These are phyloP conservation scores for Rhizopus arrhizus DNA, from an alignment of 371 early-diverging fungal genomes.

Conservation along the genomic window DNA sequence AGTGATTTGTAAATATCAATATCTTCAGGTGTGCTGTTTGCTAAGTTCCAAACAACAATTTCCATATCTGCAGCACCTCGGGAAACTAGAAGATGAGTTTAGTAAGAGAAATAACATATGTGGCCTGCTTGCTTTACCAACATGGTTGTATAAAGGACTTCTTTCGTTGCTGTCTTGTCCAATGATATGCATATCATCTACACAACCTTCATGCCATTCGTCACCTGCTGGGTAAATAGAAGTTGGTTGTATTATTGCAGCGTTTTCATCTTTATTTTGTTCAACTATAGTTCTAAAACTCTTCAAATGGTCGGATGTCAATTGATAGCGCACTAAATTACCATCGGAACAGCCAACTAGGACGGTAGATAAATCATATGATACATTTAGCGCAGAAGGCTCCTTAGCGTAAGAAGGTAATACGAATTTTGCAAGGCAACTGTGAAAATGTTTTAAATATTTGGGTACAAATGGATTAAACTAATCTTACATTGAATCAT, in stretches of 20 bases:
- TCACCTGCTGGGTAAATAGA: slow-evolving; percentile 49
- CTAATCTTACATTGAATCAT: slow-evolving; percentile 33
- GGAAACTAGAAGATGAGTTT: not conserved
- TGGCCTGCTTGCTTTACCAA: slow-evolving; percentile 12
- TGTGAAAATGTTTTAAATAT: not conserved
- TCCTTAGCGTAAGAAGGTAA: slow-evolving; percentile 22
- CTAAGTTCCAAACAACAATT: slow-evolving; percentile 42
- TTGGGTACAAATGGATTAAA: not conserved
- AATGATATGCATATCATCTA: slow-evolving; percentile 54
- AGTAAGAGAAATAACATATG: not conserved
- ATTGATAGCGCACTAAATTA: slow-evolving; percentile 28
- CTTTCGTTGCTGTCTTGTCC: slow-evolving; percentile 29
- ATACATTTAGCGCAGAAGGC: slow-evolving; percentile 35
- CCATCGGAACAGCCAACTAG: slow-evolving; percentile 41
- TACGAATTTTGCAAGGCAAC: slow-evolving; percentile 43
- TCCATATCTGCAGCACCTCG: slow-evolving; percentile 48
- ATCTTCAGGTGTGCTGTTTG: slow-evolving; percentile 38
- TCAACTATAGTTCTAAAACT: not conserved
- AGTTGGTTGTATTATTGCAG: slow-evolving; percentile 16
- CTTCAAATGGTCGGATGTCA: slow-evolving; percentile 9
- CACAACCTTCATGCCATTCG: slow-evolving; percentile 64
- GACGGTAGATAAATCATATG: slow-evolving; percentile 30
- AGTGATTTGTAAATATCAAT: slow-evolving; percentile 39
- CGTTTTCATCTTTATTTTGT: not conserved
- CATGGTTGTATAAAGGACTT: slow-evolving; percentile 16